Base-by-base conservation (phyloP, 2,329 filamentous ascomycete species). In the Chrysoporthe austroafricana region DNA sequence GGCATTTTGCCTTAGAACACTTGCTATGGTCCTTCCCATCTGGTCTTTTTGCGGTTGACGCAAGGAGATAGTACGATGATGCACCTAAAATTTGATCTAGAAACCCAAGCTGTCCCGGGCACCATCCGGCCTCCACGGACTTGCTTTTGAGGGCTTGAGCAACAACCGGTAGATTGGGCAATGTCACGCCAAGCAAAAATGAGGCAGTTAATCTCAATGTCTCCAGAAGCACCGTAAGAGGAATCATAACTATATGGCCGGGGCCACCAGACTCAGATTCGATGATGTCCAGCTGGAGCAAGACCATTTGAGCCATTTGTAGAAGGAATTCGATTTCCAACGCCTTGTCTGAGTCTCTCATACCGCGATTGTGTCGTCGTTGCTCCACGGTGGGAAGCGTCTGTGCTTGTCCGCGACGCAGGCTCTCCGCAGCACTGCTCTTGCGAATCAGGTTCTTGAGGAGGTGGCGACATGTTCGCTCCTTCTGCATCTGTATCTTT, bases 21-120 rank as follows among this genome's bases (percentile, higher is more conserved):
- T 54, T 54, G 50, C 50, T 54, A 16, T 54, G 50, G 50, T 54
- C 50, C 14, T 54, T 54, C 21, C 11, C 50, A 54, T 34, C 50
- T 4, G 50, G 50, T 21, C 50, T 54, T 34, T 54, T 54, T 16
- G 21, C 9, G 8, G 50, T 54, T 3, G 50, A 54, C 2, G 50
- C 50, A 1, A 54, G 50, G 13, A 54, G 50, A 16, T 54, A 54
- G 50, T 54, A 54, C 50, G 50, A 26, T 34, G 50, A 54, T 54
- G 50, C 50, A 13, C 21, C 50, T 6, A 34, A 16, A 16, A 54
- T 26, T 21, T 54, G 50, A 34, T 32, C 9, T 4, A 54, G 50
- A 16, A 54, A 54, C 9, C 11, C 50, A 16, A 54, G 13, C 50
- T 54, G 50, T 6, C 50, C 50, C 26, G 21, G n/a, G 11, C 50